Conservation (phyloP, 225 moss, liverwort and hornwort genomes). For the Lunularia cruciata region DNA sequence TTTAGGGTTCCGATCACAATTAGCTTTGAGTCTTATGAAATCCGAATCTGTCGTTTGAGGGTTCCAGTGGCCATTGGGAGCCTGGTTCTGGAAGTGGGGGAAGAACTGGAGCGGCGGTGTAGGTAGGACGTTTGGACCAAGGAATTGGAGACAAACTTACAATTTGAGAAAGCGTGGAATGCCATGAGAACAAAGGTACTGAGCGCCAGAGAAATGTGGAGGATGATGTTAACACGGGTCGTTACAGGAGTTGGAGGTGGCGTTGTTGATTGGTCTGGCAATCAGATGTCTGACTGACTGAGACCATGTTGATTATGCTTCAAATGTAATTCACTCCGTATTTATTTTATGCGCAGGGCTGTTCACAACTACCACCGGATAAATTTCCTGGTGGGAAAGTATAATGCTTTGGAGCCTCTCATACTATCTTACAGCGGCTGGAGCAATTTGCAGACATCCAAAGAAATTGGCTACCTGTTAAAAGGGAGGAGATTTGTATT, state of each 20-base stretch:
- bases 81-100: neutral
- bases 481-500: no score
- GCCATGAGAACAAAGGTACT: neutral
- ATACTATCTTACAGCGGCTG: neutral
- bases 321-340: no score
- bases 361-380: no score
- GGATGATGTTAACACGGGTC: neutral
- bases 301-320: no score
- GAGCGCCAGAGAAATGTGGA: neutral
- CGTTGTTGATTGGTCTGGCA: neutral
- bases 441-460: no score
- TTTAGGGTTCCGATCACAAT: conserved; percentile 9
- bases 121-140: neutral
- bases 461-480: no score
- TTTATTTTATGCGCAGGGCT: no score
- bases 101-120: neutral
- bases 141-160: neutral
- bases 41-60: no score
- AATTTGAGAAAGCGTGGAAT: neutral
- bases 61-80: no score
- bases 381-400: no score
- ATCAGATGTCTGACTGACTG: neutral
- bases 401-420: neutral
- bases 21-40: no score
- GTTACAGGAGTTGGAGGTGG: neutral